phyloP scores from a whole-genome alignment of 2,329 filamentous ascomycete species.

The Aureobasidium subglaciale region DNA sequence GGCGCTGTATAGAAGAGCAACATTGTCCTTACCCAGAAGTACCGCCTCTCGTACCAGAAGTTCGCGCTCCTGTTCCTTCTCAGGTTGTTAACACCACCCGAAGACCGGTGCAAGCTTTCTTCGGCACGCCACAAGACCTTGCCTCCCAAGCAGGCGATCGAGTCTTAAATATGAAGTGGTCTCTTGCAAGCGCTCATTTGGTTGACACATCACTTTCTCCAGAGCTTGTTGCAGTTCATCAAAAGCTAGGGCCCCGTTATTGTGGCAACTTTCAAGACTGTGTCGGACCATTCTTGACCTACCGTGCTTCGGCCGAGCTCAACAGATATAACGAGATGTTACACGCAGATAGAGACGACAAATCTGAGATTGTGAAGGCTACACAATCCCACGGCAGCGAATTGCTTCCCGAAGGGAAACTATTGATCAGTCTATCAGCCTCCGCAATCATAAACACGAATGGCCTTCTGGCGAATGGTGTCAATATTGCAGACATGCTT shows the following conservation, averaged over 20 bases:
- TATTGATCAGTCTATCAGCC: constrained; percentile 78
- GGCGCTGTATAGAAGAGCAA: constrained; percentile 87
- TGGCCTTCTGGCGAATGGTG: constrained; percentile 16
- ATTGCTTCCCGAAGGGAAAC: constrained; percentile 71
- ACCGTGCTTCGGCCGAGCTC: constrained; percentile 82
- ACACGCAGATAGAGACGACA: constrained; percentile 81
- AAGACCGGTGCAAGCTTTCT: constrained; percentile 73
- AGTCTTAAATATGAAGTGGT: constrained; percentile 77
- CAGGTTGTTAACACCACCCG: constrained; percentile 14
- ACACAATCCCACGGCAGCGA: constrained; percentile 78
- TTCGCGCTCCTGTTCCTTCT: constrained; percentile 1
- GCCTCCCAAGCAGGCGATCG: constrained; percentile 6
- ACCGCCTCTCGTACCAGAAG: constrained; percentile 46
- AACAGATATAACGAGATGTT: constrained; percentile 87
- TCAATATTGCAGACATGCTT: constrained; percentile 62
- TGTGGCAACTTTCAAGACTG: constrained; percentile 96
- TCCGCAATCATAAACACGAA: constrained; percentile 74
- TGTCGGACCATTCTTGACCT: constrained; percentile 91
- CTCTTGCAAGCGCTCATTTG: constrained; percentile 79
- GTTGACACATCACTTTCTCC: constrained; percentile 85
- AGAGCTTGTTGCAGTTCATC: constrained; percentile 84
- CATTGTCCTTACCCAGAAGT: constrained; percentile 80
- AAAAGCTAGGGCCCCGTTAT: constrained; percentile 82
- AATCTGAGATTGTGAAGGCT: constrained; percentile 82
- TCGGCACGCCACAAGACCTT: constrained; percentile 86